A percentile compares a stretch with the other conserved stretches of the same genome.
phyloP scores from a whole-genome alignment of 2,329 filamentous ascomycete species.

The Rhexocercosporidium sp. region DNA sequence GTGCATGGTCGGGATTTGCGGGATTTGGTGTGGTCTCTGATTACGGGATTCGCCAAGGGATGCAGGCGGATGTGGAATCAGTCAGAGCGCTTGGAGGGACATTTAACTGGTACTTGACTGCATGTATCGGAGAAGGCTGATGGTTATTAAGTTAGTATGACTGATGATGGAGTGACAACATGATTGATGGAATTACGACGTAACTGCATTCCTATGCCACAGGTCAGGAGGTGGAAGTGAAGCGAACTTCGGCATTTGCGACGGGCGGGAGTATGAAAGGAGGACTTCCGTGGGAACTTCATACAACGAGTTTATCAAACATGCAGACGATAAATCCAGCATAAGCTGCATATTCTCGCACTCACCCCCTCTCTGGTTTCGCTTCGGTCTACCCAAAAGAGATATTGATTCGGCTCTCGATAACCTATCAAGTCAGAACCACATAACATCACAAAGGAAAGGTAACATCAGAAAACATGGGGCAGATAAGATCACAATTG shows the following conservation, averaged over 20 bases:
- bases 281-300: no score
- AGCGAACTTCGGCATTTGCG: no score
- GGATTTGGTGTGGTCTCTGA: constrained; percentile 1
- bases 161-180: not conserved
- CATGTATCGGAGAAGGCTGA: not conserved
- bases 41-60: not conserved
- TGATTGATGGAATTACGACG: not conserved
- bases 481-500: no score
- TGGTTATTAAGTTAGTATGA: not conserved
- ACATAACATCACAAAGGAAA: no score
- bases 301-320: no score
- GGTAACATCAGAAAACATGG: no score
- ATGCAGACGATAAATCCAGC: no score
- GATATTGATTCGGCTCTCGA: not conserved
- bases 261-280: no score
- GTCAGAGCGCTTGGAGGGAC: not conserved
- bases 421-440: no score
- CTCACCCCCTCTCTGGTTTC: not conserved
- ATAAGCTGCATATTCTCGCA: no score
- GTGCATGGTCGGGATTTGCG: constrained; percentile 10
- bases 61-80: not conserved
- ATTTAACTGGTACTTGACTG: not conserved
- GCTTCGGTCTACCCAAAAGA: not conserved
- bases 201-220: not conserved
- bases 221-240: no score